Base-by-base conservation (phyloP, 345 rosid species). In the Corchorus capsularis region DNA sequence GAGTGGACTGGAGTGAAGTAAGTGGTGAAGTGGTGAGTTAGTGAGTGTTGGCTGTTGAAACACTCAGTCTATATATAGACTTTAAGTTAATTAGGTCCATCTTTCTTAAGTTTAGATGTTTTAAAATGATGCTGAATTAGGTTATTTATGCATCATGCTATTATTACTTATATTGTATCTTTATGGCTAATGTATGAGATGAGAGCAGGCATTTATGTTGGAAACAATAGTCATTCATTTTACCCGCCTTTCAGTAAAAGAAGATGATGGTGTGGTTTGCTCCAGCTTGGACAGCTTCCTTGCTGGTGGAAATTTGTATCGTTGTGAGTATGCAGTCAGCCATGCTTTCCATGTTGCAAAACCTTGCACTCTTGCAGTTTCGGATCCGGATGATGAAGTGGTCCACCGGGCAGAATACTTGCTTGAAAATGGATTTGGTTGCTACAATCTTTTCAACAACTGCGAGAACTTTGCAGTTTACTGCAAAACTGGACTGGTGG, bases 231-330 rank as follows among this genome's bases (percentile, higher is more conserved):
- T 96, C 35, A 66, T 93, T 80, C 99, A 93, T 85, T 96, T 95
- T 78, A 91, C 81, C 2, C 93, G 99, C 52, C 79, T 86, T 56
- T 77, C 84, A 15, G 83, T 82, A 11, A 88, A 84, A 32, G 91
- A 73, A 57, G 92, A 82, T 41, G 86, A 85, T 2, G 97, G 96
- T 1, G 99, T 96, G 19, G 77, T 92, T 27, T 85, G 87, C 63
- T 90, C 99, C 0, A 93, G 98, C 88, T 79, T 96, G 2, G 85
- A 84, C 75, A 93, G 99, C 83, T 96, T 96, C 86, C 91, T 96
- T 68, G 88, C 93, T 8, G 94, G 97, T 17, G 97, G 99, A 27
- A 63, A 86, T 63, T 64, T 93, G 80, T 96, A 89, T 43, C 91
- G 93, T 13, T 96, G 93, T 39, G 87, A 87, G 85, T 96, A 96